Conservation (phyloP, 371 early-diverging fungal species). For the Mucor racemosus region DNA sequence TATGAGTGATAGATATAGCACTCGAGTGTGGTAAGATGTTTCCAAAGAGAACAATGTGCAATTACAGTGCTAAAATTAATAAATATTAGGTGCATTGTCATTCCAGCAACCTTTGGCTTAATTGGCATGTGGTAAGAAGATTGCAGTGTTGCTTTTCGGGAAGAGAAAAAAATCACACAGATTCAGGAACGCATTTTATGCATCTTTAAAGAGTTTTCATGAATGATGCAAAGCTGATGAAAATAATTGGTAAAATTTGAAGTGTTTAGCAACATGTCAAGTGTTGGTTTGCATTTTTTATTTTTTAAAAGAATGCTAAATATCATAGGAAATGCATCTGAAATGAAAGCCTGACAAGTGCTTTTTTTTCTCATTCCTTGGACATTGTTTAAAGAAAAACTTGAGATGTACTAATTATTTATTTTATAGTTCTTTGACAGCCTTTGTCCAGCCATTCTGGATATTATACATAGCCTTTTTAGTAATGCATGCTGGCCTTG, state of each 20-base stretch:
- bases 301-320: too few species aligned
- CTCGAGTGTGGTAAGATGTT: slow-evolving; percentile 38
- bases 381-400: too few species aligned
- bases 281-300: too few species aligned
- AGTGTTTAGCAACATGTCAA: too few species aligned
- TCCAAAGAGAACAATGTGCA: not conserved
- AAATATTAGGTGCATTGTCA: slow-evolving; percentile 39
- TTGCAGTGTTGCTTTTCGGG: not conserved
- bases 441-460: slow-evolving; percentile 51
- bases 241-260: too few species aligned
- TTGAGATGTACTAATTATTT: not conserved
- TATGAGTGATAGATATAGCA: slow-evolving; percentile 41
- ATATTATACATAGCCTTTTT: slow-evolving; percentile 44
- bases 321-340: too few species aligned
- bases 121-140: slow-evolving; percentile 36
- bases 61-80: not conserved
- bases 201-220: too few species aligned
- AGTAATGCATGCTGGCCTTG: slow-evolving; percentile 44
- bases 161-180: too few species aligned
- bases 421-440: slow-evolving; percentile 31
- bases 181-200: too few species aligned
- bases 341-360: too few species aligned
- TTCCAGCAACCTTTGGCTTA: slow-evolving; percentile 36
- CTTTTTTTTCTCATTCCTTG: too few species aligned
- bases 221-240: too few species aligned